Evolutionary conservation across 2,329 filamentous ascomycete genomes (phyloP).

Genomic region (Exophiala phaeomuriformis): DNA sequence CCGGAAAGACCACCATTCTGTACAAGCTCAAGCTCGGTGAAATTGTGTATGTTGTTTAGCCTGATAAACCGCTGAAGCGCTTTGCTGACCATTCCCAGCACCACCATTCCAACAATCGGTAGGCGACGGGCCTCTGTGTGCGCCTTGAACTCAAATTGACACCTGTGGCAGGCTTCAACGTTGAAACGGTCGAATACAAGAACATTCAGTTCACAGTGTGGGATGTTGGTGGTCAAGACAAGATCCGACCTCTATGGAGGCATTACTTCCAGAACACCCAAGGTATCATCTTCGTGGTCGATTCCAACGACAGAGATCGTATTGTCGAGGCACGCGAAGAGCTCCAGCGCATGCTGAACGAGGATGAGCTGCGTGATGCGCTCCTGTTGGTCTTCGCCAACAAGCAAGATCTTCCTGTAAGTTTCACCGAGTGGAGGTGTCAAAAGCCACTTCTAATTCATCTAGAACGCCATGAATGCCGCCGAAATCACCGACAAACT

Average conservation of each 20-base stretch:
- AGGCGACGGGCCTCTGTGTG: constrained; percentile 30
- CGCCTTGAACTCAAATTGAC: constrained; percentile 8
- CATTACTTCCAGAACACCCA: constrained; percentile 99
- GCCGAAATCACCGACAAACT: constrained; percentile 99
- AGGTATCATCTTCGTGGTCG: constrained; percentile 99
- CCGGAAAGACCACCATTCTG: constrained; percentile 99
- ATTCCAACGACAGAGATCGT: constrained; percentile 97
- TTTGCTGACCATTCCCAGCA: constrained; percentile 49
- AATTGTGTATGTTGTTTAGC: constrained; percentile 26
- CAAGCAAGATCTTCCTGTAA: constrained; percentile 97
- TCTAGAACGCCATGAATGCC: constrained; percentile 96
- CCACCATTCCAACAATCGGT: constrained; percentile 98
- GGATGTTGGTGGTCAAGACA: constrained; percentile 99
- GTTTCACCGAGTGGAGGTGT: constrained; percentile 35
- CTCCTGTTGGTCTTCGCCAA: constrained; percentile 97
- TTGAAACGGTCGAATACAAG: constrained; percentile 99
- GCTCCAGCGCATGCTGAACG: constrained; percentile 96
- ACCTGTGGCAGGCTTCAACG: constrained; percentile 76
- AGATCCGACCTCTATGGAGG: constrained; percentile 98
- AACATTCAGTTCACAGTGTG: constrained; percentile 99
- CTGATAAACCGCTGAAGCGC: background rate
- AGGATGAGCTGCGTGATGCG: constrained; percentile 96
- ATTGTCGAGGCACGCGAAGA: constrained; percentile 95
- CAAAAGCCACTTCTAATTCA: constrained; percentile 1
- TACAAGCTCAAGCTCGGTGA: constrained; percentile 98